Percentiles rank a stretch among this genome's conserved stretches.
phyloP scores from a whole-genome alignment of 345 rosid genomes.

The Hibiscus mutabilis region DNA sequence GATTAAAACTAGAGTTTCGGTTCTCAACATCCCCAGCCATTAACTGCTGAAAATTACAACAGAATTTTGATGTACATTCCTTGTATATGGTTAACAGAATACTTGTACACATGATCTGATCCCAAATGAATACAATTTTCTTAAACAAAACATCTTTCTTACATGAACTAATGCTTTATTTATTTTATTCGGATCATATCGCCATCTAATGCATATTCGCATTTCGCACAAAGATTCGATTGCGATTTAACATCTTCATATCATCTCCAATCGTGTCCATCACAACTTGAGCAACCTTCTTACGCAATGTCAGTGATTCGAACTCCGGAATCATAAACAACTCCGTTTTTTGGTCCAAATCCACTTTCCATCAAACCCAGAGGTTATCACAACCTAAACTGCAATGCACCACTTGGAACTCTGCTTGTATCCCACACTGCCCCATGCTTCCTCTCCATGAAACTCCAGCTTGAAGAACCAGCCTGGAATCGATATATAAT shows the following conservation, averaged over 20 bases:
- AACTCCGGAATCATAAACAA: slow-evolving; percentile 55
- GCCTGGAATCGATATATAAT: slow-evolving; percentile 19
- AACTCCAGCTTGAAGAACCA: slow-evolving; percentile 54
- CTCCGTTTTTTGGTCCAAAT: slow-evolving; percentile 58
- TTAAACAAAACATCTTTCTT: no score
- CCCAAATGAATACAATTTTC: no score
- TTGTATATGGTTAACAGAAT: no score
- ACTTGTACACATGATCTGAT: no score
- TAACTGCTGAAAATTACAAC: not conserved
- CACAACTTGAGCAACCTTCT: slow-evolving; percentile 71
- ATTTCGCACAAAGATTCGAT: not conserved
- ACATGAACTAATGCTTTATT: no score
- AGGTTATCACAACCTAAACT: slow-evolving; percentile 63
- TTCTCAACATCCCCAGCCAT: slow-evolving; percentile 1
- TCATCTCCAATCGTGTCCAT: slow-evolving; percentile 44
- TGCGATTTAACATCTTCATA: not conserved
- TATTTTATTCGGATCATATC: no score
- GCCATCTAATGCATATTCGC: not conserved
- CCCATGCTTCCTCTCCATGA: slow-evolving; percentile 60
- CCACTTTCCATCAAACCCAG: slow-evolving; percentile 90
- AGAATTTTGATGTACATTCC: no score
- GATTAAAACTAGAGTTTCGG: not conserved
- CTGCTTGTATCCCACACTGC: slow-evolving; percentile 74
- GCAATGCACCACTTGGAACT: slow-evolving; percentile 70
- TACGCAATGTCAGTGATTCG: slow-evolving; percentile 74